These are phyloP conservation scores for Nicotiana tomentosiformis DNA, from an alignment of 257 asterid genomes.

Conservation along the genomic window DNA sequence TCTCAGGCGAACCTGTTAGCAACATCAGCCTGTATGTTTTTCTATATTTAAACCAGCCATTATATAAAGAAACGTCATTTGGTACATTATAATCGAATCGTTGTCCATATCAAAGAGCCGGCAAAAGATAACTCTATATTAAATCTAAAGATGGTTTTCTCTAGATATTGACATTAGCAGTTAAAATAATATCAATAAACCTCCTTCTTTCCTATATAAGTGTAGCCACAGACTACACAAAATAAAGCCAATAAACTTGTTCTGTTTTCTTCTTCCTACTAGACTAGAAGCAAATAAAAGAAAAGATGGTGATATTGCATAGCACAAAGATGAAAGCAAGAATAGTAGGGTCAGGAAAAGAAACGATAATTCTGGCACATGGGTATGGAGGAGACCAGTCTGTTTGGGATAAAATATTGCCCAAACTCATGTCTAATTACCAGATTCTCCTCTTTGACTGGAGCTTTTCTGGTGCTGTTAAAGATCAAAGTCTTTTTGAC, in stretches of 20 bases:
- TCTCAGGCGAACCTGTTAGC: too few species aligned
- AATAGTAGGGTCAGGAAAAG: constrained; percentile 48
- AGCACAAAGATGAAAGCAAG: constrained; percentile 51
- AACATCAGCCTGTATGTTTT: not conserved
- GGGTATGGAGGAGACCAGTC: constrained; percentile 89
- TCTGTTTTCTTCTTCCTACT: not conserved
- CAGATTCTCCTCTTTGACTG: constrained; percentile 64
- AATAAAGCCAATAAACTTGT: not conserved
- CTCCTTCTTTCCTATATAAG: constrained; percentile 14
- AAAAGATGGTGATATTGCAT: constrained; percentile 23
- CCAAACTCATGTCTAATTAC: constrained; percentile 22
- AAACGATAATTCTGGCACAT: constrained; percentile 61
- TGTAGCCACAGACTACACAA: not conserved
- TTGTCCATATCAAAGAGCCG: not conserved
- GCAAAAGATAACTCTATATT: not conserved
- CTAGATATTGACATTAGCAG: not conserved
- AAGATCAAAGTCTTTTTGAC: constrained; percentile 42
- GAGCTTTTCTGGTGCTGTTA: constrained; percentile 70
- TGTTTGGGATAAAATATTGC: constrained; percentile 58
- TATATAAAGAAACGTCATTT: not conserved
- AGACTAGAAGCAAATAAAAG: not conserved
- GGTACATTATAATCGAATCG: not conserved
- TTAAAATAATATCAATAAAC: not conserved
- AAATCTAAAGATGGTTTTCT: not conserved
- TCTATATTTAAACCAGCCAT: not conserved